Conservation (phyloP, 2,329 filamentous ascomycete genomes). For the Alternaria viburni region DNA sequence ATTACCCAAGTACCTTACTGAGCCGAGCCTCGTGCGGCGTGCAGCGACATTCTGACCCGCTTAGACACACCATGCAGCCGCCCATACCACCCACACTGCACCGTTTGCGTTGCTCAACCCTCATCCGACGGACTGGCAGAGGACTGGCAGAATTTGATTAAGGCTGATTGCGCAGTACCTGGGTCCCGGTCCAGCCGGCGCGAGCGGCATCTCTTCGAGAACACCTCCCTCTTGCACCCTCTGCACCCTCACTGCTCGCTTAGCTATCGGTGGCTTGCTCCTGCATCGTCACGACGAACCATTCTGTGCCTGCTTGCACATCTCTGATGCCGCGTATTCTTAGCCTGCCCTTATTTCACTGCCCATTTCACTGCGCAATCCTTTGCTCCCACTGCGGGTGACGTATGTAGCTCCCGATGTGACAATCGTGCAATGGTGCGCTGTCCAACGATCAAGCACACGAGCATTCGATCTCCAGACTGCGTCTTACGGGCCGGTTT, state of each 20-base stretch:
- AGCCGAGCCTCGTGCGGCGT: conserved; percentile 17
- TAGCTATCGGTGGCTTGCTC: conserved; percentile 1
- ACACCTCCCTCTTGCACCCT: conserved; percentile 10
- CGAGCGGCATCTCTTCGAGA: conserved; percentile 14
- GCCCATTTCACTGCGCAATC: not conserved
- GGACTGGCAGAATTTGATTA: conserved; percentile 14
- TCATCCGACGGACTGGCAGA: conserved; percentile 14
- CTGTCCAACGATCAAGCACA: not conserved
- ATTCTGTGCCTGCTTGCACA: not conserved
- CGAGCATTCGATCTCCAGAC: not conserved
- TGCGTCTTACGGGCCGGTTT: conserved; percentile 1
- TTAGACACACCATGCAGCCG: conserved; percentile 17
- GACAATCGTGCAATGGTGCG: not conserved
- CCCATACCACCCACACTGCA: conserved; percentile 10
- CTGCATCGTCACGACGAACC: conserved; percentile 7
- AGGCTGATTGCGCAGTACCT: conserved; percentile 28
- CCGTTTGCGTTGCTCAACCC: conserved; percentile 14
- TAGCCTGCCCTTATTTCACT: not conserved
- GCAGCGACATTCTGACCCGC: conserved; percentile 14
- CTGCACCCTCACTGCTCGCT: not conserved
- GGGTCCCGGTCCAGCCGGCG: conserved; percentile 18
- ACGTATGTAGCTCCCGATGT: not conserved
- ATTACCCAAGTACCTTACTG: conserved; percentile 13
- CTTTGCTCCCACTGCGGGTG: not conserved
- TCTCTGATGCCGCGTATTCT: not conserved